These are phyloP conservation scores for Boletus holoroseus DNA, from an alignment of 1,284 basidiomycete species.

Conservation along the genomic window DNA sequence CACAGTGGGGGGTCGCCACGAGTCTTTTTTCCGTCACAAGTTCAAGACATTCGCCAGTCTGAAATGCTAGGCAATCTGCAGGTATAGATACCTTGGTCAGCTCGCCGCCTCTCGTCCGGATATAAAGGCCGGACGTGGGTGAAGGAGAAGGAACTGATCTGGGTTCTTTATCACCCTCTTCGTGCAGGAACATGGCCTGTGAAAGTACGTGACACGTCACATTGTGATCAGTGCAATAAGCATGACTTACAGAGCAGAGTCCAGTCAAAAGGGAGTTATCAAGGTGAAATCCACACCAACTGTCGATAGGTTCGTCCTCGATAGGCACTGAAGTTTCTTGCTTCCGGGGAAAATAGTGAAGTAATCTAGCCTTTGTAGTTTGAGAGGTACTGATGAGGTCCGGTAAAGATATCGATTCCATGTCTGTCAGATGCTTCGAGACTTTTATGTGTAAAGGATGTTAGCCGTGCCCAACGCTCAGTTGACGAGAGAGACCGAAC, in stretches of 20 bases:
- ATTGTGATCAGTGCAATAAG: neutral
- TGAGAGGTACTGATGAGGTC: conserved; percentile 59
- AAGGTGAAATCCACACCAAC: conserved; percentile 77
- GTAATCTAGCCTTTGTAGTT: conserved; percentile 77
- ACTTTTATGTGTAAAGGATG: conserved; percentile 36
- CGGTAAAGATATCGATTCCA: conserved; percentile 53
- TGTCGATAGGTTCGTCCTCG: conserved; percentile 66
- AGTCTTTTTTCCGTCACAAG: conserved; percentile 73
- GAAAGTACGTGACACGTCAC: conserved; percentile 7
- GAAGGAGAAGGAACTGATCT: conserved; percentile 61
- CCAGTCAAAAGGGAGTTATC: conserved; percentile 89
- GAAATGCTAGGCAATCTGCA: conserved; percentile 76
- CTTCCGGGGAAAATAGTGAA: conserved; percentile 84
- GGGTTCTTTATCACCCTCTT: conserved; percentile 39
- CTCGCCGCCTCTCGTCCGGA: conserved; percentile 72
- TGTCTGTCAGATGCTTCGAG: conserved; percentile 56
- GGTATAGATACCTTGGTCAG: conserved; percentile 83
- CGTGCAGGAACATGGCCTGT: conserved; percentile 75
- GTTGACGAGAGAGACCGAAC: conserved; percentile 37
- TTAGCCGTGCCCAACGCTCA: neutral
- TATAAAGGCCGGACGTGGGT: conserved; percentile 78
- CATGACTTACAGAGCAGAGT: conserved; percentile 65
- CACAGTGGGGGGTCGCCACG: conserved; percentile 87
- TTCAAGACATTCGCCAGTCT: conserved; percentile 89
- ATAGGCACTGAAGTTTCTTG: conserved; percentile 34